These are phyloP conservation scores for Neofusicoccum ribis DNA, from an alignment of 2,329 filamentous ascomycete genomes.

Conservation along the genomic window DNA sequence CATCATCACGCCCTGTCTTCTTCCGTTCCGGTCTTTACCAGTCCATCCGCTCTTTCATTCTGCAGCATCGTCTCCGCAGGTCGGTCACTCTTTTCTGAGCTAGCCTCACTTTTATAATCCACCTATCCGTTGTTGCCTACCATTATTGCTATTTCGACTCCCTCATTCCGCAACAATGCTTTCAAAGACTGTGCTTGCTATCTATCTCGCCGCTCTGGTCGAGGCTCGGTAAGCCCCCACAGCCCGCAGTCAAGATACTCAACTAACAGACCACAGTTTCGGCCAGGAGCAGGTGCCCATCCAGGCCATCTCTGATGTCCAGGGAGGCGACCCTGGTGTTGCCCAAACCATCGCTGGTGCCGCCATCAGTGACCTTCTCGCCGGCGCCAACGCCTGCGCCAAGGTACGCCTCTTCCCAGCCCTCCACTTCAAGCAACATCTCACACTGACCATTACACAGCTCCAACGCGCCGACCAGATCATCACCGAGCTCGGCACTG, in stretches of 20 bases:
- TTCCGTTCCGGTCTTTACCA: conserved; percentile 21
- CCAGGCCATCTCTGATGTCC: conserved; percentile 54
- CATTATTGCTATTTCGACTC: neutral
- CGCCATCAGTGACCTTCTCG: conserved; percentile 63
- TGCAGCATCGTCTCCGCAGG: conserved; percentile 28
- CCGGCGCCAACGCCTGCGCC: conserved; percentile 64
- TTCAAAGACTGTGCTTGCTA: neutral
- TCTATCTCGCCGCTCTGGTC: conserved; percentile 26
- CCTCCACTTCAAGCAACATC: neutral
- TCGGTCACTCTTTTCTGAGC: conserved; percentile 35
- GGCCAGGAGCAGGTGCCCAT: conserved; percentile 64
- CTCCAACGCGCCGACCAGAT: conserved; percentile 66
- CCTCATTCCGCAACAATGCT: neutral
- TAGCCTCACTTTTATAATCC: conserved; percentile 33
- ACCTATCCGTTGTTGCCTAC: conserved; percentile 23
- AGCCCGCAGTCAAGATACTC: neutral
- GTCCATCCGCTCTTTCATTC: conserved; percentile 22
- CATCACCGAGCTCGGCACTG: conserved; percentile 60
- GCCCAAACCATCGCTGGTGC: conserved; percentile 64
- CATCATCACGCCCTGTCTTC: neutral
- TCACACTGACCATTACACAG: conserved; percentile 37
- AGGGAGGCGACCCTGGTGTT: conserved; percentile 57
- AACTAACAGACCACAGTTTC: conserved; percentile 46
- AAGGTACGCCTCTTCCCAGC: conserved; percentile 47
- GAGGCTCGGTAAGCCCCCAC: conserved; percentile 30